A percentile compares a stretch with the other conserved stretches of the same genome.
Conservation (phyloP, 192 early-diverging fungal genomes). For the Dissophora globulifera region DNA sequence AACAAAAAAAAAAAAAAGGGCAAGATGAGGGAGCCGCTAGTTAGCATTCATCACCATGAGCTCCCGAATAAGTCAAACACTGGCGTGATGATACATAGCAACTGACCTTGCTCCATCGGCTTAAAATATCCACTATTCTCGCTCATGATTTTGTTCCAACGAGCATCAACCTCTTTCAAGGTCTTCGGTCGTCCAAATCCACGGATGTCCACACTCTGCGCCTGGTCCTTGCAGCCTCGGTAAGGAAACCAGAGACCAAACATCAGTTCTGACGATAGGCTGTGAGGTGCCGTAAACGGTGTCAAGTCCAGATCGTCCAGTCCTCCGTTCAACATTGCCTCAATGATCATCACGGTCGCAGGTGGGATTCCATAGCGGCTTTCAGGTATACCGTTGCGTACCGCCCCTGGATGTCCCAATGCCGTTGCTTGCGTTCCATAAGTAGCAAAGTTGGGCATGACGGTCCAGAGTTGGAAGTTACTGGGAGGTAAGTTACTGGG, state of each 20-base stretch:
- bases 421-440: conserved; percentile 8
- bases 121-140: conserved; percentile 5
- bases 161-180: conserved; percentile 13
- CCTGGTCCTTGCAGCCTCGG: neutral
- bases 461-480: neutral
- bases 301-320: conserved; percentile 25
- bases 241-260: conserved; percentile 11
- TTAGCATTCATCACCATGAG: neutral
- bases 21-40: neutral
- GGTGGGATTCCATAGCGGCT: neutral
- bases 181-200: neutral
- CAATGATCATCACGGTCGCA: conserved; percentile 16
- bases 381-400: too few species aligned
- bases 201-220: neutral
- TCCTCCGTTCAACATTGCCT: conserved; percentile 14
- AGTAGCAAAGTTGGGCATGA: neutral
- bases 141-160: conserved; percentile 15
- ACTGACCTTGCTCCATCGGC: conserved; percentile 17
- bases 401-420: neutral
- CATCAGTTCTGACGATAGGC: neutral
- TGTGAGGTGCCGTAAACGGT: neutral
- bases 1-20: conserved; percentile 1
- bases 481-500: neutral
- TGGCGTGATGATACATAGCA: neutral
- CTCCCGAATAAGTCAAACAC: too few species aligned